Evolutionary conservation across 2,329 filamentous ascomycete species (phyloP).

Genomic region (Pseudocercospora eumusae): DNA sequence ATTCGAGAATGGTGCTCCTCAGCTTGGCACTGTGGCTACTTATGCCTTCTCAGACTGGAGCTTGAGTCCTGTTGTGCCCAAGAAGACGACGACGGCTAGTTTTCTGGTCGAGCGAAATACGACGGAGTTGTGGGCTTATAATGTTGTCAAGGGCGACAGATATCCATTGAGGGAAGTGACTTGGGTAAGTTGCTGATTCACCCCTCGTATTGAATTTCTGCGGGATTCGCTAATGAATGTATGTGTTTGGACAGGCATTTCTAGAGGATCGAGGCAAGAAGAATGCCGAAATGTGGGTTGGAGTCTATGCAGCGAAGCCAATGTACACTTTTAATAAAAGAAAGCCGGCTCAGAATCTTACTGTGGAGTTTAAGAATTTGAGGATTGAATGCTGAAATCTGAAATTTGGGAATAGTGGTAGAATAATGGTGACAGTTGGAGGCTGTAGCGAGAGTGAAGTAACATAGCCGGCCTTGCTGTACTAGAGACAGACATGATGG

Average conservation of each 20-base stretch:
- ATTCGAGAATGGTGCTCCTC: conserved; percentile 21
- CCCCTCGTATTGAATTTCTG: neutral
- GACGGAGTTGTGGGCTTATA: conserved; percentile 68
- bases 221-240: neutral
- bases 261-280: conserved; percentile 23
- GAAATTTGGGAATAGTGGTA: neutral
- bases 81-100: conserved; percentile 14
- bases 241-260: conserved; percentile 8
- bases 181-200: conserved; percentile 9
- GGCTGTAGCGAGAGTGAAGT: conserved; percentile 8
- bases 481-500: conserved; percentile 6
- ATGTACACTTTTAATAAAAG: conserved; percentile 17
- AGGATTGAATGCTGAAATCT: conserved; percentile 23
- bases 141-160: conserved; percentile 42
- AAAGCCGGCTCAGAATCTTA: conserved; percentile 17
- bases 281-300: conserved; percentile 23
- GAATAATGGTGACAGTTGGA: conserved; percentile 7
- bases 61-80: conserved; percentile 23
- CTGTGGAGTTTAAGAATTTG: conserved; percentile 22
- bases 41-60: conserved; percentile 25
- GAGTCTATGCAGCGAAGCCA: conserved; percentile 26
- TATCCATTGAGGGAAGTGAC: conserved; percentile 37
- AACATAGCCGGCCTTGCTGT: conserved; percentile 5
- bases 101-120: conserved; percentile 44
- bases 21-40: conserved; percentile 22